These are phyloP conservation scores for Orbilia javanica DNA, from an alignment of 2,329 filamentous ascomycete species.

Conservation along the genomic window DNA sequence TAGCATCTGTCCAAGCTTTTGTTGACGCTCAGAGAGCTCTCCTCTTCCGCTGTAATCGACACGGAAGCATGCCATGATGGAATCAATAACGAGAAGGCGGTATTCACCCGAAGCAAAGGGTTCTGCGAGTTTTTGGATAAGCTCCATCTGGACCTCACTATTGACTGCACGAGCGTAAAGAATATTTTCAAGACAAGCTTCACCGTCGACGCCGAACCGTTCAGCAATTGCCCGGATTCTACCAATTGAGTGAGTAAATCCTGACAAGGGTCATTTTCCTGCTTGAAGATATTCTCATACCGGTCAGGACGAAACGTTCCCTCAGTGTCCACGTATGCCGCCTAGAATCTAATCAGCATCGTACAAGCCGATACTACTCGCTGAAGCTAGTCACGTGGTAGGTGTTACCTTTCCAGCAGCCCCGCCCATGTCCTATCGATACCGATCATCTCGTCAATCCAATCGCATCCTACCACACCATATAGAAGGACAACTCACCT, in stretches of 20 bases:
- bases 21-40: conserved; percentile 76
- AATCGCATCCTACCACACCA: conserved; percentile 22
- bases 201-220: conserved; percentile 68
- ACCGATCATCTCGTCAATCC: conserved; percentile 44
- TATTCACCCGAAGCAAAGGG: conserved; percentile 75
- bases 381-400: neutral
- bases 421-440: conserved; percentile 72
- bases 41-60: conserved; percentile 77
- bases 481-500: conserved; percentile 61
- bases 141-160: conserved; percentile 75
- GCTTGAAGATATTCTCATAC: conserved; percentile 32
- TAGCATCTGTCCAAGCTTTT: conserved; percentile 76
- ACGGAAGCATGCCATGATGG: conserved; percentile 77
- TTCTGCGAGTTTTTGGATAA: conserved; percentile 73
- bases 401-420: conserved; percentile 74
- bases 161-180: conserved; percentile 75
- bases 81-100: conserved; percentile 76
- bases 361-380: neutral
- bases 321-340: conserved; percentile 76
- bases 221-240: conserved; percentile 57
- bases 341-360: conserved; percentile 24
- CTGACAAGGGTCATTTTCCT: neutral
- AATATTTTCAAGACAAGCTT: conserved; percentile 76
- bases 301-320: conserved; percentile 76
- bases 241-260: neutral